These are phyloP conservation scores for Sabuloglossum arenarium DNA, from an alignment of 495 filamentous ascomycete species.

Conservation along the genomic window DNA sequence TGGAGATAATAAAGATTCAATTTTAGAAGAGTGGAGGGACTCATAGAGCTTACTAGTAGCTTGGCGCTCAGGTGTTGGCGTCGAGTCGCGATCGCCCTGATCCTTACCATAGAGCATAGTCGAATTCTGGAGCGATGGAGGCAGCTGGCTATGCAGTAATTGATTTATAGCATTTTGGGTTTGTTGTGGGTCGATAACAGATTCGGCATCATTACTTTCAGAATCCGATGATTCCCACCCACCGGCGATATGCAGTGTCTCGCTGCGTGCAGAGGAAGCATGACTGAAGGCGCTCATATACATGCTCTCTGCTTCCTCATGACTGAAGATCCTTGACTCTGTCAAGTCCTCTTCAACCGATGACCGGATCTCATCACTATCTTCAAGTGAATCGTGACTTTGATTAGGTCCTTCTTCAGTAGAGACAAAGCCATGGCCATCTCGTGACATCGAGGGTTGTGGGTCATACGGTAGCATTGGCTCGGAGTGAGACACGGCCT, in stretches of 20 bases:
- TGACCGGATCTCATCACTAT: not conserved
- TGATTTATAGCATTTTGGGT: not conserved
- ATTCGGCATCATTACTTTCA: not conserved
- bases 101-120: not conserved
- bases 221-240: conserved; percentile 1
- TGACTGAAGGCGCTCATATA: conserved; percentile 62
- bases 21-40: not conserved
- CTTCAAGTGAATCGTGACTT: not conserved
- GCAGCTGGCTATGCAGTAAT: not conserved
- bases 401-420: not conserved
- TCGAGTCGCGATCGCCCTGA: not conserved
- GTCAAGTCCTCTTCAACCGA: conserved; percentile 4
- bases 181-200: not conserved
- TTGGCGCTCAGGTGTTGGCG: not conserved
- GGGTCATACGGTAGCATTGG: not conserved
- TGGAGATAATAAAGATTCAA: not conserved
- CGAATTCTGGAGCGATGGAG: not conserved
- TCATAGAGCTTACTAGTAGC: not conserved
- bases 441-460: not conserved
- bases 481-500: not conserved
- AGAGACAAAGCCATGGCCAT: not conserved
- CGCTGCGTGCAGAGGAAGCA: not conserved
- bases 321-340: conserved; percentile 67
- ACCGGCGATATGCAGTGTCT: not conserved
- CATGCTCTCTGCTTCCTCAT: conserved; percentile 89